phyloP scores from a whole-genome alignment of 306 rosid genomes.

The Cucumis hystrix region DNA sequence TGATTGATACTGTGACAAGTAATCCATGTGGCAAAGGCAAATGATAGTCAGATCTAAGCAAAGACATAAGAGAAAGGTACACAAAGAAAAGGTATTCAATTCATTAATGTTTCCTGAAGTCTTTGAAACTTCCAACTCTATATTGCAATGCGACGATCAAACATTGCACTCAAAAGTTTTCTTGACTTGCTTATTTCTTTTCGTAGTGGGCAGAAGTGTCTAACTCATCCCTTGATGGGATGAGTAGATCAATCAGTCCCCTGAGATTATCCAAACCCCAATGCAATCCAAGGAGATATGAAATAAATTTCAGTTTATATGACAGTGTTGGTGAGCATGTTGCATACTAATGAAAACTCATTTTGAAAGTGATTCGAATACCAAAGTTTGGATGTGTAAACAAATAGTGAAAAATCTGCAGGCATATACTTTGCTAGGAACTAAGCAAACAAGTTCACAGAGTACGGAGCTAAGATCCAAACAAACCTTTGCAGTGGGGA shows the following conservation, averaged over 20 bases:
- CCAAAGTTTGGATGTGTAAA: not conserved
- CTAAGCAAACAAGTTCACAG: not conserved
- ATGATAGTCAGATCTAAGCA: conserved; percentile 2
- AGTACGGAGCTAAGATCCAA: not conserved
- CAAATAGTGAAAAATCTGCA: not conserved
- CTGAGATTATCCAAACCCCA: not conserved
- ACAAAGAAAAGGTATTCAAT: not conserved
- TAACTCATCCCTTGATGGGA: not conserved
- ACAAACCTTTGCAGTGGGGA: conserved; percentile 93
- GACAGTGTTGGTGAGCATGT: not conserved
- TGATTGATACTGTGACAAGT: conserved; percentile 51
- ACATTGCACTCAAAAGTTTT: not conserved
- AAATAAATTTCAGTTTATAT: not conserved
- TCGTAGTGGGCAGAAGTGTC: not conserved
- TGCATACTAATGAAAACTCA: not conserved
- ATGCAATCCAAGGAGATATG: not conserved
- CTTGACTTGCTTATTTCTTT: not conserved
- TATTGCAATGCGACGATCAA: not conserved
- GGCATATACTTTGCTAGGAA: not conserved
- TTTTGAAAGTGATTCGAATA: not conserved
- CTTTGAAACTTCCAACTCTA: not conserved
- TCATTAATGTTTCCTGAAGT: not conserved
- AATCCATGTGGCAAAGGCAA: not conserved
- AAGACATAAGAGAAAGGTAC: conserved; percentile 10
- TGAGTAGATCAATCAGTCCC: not conserved